These are phyloP conservation scores for Fusarium algeriense DNA, from an alignment of 2,329 filamentous ascomycete genomes.

Conservation along the genomic window DNA sequence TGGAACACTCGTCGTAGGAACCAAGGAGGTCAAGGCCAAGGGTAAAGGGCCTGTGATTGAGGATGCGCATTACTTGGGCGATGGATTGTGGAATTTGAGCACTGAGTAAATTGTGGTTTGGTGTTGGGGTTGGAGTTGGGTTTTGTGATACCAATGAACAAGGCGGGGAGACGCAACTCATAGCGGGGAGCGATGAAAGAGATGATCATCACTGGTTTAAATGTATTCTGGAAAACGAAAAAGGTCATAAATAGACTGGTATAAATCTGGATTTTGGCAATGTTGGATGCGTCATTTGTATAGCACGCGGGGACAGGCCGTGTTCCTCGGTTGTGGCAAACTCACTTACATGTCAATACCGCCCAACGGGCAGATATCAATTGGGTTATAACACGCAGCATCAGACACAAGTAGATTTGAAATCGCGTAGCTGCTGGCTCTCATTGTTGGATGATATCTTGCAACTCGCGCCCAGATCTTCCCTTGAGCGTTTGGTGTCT, in stretches of 20 bases:
- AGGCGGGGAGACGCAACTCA: conserved; percentile 5
- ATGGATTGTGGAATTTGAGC: conserved; percentile 86
- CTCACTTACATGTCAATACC: not conserved
- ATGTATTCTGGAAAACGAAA: not conserved
- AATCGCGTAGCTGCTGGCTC: no score
- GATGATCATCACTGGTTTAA: not conserved
- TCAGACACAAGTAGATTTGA: not conserved
- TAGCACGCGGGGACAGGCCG: not conserved
- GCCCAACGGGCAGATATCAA: rapidly evolving
- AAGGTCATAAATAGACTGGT: not conserved
- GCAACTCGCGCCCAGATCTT: not conserved
- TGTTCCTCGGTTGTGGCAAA: not conserved
- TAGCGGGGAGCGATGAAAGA: not conserved
- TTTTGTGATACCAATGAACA: conserved; percentile 41
- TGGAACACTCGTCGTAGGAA: conserved; percentile 84
- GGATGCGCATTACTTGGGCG: conserved; percentile 91
- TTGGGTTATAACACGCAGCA: not conserved
- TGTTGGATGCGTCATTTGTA: not conserved
- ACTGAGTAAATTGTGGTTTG: conserved; percentile 56
- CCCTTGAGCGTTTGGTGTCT: not conserved
- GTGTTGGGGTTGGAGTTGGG: conserved; percentile 3
- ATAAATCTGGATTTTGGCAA: not conserved
- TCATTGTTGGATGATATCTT: not conserved
- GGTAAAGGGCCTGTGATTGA: conserved; percentile 96
- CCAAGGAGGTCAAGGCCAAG: conserved; percentile 91